These are phyloP conservation scores for Epichloe sp. DNA, from an alignment of 2,329 filamentous ascomycete genomes.

Conservation along the genomic window DNA sequence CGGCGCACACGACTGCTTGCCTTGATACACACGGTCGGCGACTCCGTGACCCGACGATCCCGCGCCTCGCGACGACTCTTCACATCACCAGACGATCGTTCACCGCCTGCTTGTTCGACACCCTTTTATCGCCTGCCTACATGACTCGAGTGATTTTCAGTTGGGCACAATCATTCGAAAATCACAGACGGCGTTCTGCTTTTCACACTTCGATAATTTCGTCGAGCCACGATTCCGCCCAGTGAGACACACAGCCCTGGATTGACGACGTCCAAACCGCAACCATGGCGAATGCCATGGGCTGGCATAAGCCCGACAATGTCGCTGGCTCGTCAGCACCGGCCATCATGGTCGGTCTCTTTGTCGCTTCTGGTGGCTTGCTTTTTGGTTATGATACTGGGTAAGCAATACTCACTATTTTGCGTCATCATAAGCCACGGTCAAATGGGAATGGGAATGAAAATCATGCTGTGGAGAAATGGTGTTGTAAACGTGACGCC, in stretches of 20 bases:
- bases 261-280: conserved; percentile 35
- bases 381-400: conserved; percentile 60
- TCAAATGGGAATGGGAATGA: too few relatives aligned
- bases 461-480: too few relatives aligned
- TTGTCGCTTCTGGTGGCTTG: conserved; percentile 56
- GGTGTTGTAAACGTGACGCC: too few relatives aligned
- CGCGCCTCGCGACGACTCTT: neutral
- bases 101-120: neutral
- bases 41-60: neutral
- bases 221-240: neutral
- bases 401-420: conserved; percentile 27
- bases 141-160: neutral
- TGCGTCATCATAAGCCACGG: too few relatives aligned
- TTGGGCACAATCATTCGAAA: neutral
- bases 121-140: neutral
- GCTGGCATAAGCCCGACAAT: conserved; percentile 63
- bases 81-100: neutral
- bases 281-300: conserved; percentile 54
- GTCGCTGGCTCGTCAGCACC: conserved; percentile 60
- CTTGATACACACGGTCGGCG: neutral
- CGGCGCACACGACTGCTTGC: neutral
- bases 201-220: neutral
- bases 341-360: conserved; percentile 59
- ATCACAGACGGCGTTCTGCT: neutral
- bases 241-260: conserved; percentile 19